These are phyloP conservation scores for Thielaviopsis populi DNA, from an alignment of 2,329 filamentous ascomycete genomes.

Conservation along the genomic window DNA sequence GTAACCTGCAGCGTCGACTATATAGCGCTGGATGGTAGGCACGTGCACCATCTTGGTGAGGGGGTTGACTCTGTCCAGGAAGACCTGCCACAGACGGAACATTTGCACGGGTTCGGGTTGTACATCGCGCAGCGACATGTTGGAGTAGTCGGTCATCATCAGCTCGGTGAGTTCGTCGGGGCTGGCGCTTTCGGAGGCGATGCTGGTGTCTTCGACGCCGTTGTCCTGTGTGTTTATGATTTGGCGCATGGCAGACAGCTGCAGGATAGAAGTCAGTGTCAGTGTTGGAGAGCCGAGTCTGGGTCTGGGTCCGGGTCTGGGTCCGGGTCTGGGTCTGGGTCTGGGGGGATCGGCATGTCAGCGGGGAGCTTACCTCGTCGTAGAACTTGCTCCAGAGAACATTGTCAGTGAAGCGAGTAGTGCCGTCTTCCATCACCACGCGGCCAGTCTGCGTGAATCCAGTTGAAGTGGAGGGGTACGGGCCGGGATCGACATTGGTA, in stretches of 20 bases:
- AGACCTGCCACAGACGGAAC: constrained; percentile 59
- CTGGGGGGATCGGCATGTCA: too few species aligned
- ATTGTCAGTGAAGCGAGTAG: constrained; percentile 42
- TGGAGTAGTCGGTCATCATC: constrained; percentile 31
- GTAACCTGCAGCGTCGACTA: constrained; percentile 48
- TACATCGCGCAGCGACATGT: constrained; percentile 32
- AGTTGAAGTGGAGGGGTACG: constrained; percentile 11
- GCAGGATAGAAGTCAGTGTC: background rate
- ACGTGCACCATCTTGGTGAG: constrained; percentile 58
- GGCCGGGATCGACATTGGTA: constrained; percentile 11
- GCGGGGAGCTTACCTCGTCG: constrained; percentile 33
- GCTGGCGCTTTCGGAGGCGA: constrained; percentile 34
- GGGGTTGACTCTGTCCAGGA: constrained; percentile 59
- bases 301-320: background rate
- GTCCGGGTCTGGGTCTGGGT: too few species aligned
- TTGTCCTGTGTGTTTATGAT: constrained; percentile 36
- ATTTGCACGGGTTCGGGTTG: constrained; percentile 52
- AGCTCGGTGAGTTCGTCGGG: constrained; percentile 40
- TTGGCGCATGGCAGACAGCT: constrained; percentile 44
- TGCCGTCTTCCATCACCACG: constrained; percentile 40
- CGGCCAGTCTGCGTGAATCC: constrained; percentile 35
- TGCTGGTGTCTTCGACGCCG: constrained; percentile 31
- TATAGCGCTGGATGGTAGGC: constrained; percentile 49
- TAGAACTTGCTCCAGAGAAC: constrained; percentile 39
- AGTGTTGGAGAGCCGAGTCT: background rate